Base-by-base conservation (phyloP, 164 flowering plant species). In the Vitis labrusca region DNA sequence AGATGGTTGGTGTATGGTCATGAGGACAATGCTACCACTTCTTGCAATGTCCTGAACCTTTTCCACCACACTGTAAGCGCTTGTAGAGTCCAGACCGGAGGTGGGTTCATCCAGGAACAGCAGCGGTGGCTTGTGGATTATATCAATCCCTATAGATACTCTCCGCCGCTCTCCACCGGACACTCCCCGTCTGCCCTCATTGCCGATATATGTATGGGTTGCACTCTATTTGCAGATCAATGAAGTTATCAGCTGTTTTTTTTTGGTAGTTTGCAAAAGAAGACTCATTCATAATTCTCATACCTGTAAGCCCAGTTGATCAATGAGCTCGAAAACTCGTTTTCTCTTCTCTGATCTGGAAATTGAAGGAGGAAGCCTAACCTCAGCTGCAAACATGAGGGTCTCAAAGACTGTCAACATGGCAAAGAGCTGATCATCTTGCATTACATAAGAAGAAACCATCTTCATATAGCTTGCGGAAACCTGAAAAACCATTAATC, bases 1-100 rank as follows among this genome's bases (percentile, higher is more conserved):
- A 53, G 93, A 86, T 63, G 97, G 97, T 71, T 91, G 97, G 73
- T 89, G 97, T 53, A 91, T 88, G 59, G 93, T 89, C 97, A 91
- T 88, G 68, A 91, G 84, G 60, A 91, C 97, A 9, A 88, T 89
- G 82, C 97, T 87, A 1, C 93, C 91, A 15, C 85, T 73, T 63
- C 71, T 66, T 23, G 97, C 92, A 8, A 91, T 88, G 66, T 85
- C 91, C 70, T 89, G 85, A 10, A 91, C 90, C 78, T 85, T 88
- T 48, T 91, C 90, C 1, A 91, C 92, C 10, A 91, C 93, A 66
- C 90, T 89, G 80, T 69, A 89, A 57, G 92, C 97, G 53, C 92
- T 89, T 27, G 91, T 86, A 0, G 94, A 91, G 68, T 89, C 92
- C 10, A 91, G 89, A 32, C 94, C 97, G 4, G 94, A 89, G 5